Conservation (phyloP, 2,329 filamentous ascomycete species). For the Parastagonospora nodorum region DNA sequence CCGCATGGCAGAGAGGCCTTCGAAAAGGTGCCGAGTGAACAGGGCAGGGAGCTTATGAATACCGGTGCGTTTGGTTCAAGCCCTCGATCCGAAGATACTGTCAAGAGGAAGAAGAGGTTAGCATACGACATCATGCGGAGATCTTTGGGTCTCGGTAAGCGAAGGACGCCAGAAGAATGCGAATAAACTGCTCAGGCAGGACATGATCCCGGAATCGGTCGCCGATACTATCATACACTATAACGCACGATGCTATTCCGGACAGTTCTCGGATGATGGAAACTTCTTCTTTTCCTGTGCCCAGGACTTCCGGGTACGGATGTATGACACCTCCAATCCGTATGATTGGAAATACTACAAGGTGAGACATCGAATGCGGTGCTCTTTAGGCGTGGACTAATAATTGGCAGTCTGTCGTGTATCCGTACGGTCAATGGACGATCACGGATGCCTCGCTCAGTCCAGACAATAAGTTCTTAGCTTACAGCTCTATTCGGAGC, state of each 20-base stretch:
- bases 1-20: slow-evolving; percentile 61
- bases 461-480: slow-evolving; percentile 88
- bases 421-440: slow-evolving; percentile 91
- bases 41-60: slow-evolving; percentile 78
- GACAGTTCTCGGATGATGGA: slow-evolving; percentile 94
- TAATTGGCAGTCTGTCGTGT: slow-evolving; percentile 73
- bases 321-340: slow-evolving; percentile 97
- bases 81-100: slow-evolving; percentile 56
- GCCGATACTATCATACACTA: slow-evolving; percentile 90
- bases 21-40: slow-evolving; percentile 82
- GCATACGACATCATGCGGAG: slow-evolving; percentile 76
- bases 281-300: slow-evolving; percentile 95
- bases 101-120: slow-evolving; percentile 65
- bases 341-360: slow-evolving; percentile 98
- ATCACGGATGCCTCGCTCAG: slow-evolving; percentile 91
- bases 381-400: slow-evolving; percentile 4
- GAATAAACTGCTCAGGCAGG: slow-evolving; percentile 73
- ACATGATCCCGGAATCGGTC: slow-evolving; percentile 75
- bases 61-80: slow-evolving; percentile 79
- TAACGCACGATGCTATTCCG: slow-evolving; percentile 85
- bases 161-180: slow-evolving; percentile 63
- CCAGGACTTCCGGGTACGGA: slow-evolving; percentile 90
- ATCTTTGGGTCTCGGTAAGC: slow-evolving; percentile 73
- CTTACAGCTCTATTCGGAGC: slow-evolving; percentile 86
- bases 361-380: slow-evolving; percentile 51